These are phyloP conservation scores for Priceomyces haplophilus DNA, from an alignment of 805 yeast genomes.

Conservation along the genomic window DNA sequence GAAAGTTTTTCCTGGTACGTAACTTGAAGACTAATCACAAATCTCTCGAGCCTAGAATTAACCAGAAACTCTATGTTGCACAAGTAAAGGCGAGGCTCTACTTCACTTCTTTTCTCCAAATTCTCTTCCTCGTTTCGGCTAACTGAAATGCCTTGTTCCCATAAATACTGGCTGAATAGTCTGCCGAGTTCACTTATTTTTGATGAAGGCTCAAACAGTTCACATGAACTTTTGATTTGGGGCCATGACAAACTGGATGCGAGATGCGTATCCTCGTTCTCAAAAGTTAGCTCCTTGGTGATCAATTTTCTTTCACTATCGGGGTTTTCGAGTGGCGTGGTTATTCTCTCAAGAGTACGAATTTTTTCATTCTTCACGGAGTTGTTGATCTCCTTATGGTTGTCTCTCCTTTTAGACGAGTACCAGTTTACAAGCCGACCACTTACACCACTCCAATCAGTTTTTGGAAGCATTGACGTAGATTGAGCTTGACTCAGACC, in stretches of 20 bases:
- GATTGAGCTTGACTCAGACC: neutral
- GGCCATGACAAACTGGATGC: neutral
- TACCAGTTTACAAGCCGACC: neutral
- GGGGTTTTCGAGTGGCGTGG: neutral
- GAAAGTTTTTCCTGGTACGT: slow-evolving; percentile 6
- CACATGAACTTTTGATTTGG: neutral
- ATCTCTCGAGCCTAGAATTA: slow-evolving; percentile 1
- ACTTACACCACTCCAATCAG: neutral
- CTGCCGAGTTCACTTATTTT: slow-evolving; percentile 7
- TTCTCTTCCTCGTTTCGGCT: neutral
- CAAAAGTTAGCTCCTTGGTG: slow-evolving; percentile 1
- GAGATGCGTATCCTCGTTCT: neutral
- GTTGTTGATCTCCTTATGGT: neutral
- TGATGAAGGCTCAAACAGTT: neutral
- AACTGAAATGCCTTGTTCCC: slow-evolving; percentile 10
- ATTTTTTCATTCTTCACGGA: neutral
- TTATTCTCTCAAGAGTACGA: neutral
- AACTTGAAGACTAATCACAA: slow-evolving; percentile 8
- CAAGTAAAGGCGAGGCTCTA: slow-evolving; percentile 5
- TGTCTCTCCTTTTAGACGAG: neutral
- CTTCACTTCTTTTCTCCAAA: neutral
- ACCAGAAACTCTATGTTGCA: slow-evolving; percentile 13
- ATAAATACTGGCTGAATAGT: slow-evolving; percentile 9
- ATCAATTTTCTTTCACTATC: neutral
- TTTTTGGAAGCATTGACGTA: neutral